These are phyloP conservation scores for Scheffersomyces stipitis DNA, from an alignment of 805 yeast genomes.

Conservation along the genomic window DNA sequence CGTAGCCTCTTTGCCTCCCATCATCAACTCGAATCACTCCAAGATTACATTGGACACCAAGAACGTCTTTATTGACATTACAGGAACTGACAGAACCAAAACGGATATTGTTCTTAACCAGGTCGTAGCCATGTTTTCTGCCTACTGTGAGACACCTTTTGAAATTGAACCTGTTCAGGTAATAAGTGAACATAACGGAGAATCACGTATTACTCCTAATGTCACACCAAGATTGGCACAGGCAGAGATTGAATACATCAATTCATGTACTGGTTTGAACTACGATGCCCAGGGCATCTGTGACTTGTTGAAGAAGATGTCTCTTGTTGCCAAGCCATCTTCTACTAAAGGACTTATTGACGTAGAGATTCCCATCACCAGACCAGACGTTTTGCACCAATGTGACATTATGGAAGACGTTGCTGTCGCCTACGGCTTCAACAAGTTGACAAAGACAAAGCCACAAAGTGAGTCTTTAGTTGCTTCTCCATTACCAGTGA, in stretches of 20 bases:
- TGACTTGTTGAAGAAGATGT: slow-evolving; percentile 74
- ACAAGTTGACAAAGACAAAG: slow-evolving; percentile 75
- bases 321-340: slow-evolving; percentile 63
- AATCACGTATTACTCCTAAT: slow-evolving; percentile 75
- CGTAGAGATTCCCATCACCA: slow-evolving; percentile 84
- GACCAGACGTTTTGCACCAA: slow-evolving; percentile 94
- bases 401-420: slow-evolving; percentile 99
- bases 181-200: slow-evolving; percentile 74
- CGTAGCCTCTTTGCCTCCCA: slow-evolving; percentile 94
- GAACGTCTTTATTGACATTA: slow-evolving; percentile 88
- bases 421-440: slow-evolving; percentile 93
- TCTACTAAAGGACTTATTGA: slow-evolving; percentile 48
- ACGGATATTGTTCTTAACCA: slow-evolving; percentile 90
- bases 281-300: slow-evolving; percentile 68
- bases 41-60: slow-evolving; percentile 83
- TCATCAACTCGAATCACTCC: slow-evolving; percentile 88
- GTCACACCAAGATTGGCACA: slow-evolving; percentile 63
- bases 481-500: slow-evolving; percentile 87
- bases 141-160: slow-evolving; percentile 78
- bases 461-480: slow-evolving; percentile 78
- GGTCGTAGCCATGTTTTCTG: slow-evolving; percentile 93
- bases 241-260: slow-evolving; percentile 82
- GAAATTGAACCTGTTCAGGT: slow-evolving; percentile 88
- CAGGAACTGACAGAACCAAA: slow-evolving; percentile 95
- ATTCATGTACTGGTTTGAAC: slow-evolving; percentile 87